Percentiles rank a stretch among this genome's conserved stretches.
phyloP scores from a whole-genome alignment of 23 red algal species.

The Gracilaria gracilis region DNA sequence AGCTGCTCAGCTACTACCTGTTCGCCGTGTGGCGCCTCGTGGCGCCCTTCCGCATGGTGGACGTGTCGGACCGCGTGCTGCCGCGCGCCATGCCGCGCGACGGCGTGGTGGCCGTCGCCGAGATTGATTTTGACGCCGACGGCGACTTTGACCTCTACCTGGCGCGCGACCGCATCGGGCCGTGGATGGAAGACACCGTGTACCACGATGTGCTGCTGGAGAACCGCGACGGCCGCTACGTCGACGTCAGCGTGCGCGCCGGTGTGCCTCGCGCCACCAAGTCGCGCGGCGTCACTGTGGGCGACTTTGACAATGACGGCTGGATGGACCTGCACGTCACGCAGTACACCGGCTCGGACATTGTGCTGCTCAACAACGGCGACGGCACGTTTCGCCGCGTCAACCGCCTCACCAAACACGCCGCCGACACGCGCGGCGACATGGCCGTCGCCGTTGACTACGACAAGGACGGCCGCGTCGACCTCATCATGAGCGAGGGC shows the following conservation, averaged over 20 bases:
- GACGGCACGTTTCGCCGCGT: slow-evolving; percentile 48
- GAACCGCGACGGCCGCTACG: slow-evolving; percentile 42
- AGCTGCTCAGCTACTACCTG: slow-evolving; percentile 24
- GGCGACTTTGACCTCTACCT: slow-evolving; percentile 59
- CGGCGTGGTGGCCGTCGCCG: slow-evolving; percentile 27
- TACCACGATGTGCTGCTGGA: slow-evolving; percentile 36
- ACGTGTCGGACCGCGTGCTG: slow-evolving; percentile 23
- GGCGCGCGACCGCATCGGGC: not conserved
- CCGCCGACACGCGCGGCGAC: slow-evolving; percentile 19
- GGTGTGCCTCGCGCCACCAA: not conserved
- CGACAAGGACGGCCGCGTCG: slow-evolving; percentile 48
- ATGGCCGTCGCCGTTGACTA: slow-evolving; percentile 44
- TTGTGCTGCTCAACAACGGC: slow-evolving; percentile 68
- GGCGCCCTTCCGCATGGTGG: slow-evolving; percentile 13
- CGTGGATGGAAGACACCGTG: not conserved
- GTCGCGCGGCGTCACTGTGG: slow-evolving; percentile 44
- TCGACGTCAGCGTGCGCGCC: slow-evolving; percentile 44
- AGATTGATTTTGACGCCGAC: slow-evolving; percentile 75
- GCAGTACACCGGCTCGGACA: slow-evolving; percentile 13
- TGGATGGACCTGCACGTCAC: slow-evolving; percentile 46
- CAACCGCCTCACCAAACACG: not conserved
- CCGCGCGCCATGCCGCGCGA: not conserved
- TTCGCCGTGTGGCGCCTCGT: slow-evolving; percentile 11
- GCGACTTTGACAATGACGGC: slow-evolving; percentile 80
- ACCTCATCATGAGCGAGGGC: not conserved